Evolutionary conservation across 768 basidiomycete species (phyloP).

Genomic region (Termitomyces sp.): DNA sequence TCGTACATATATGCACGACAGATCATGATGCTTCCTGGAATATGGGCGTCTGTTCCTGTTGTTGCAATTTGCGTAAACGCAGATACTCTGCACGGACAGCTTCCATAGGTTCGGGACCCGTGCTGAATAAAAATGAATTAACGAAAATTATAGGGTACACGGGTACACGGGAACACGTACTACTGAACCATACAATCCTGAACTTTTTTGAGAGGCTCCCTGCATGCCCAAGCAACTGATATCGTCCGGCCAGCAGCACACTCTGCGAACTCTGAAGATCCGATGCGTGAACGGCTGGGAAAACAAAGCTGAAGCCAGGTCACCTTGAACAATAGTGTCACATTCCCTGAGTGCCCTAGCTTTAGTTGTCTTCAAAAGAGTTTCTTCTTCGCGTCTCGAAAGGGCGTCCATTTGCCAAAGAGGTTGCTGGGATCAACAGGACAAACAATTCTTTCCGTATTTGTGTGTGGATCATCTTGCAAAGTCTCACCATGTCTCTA

Average conservation of each 20-base stretch:
- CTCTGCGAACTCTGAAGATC: constrained; percentile 70
- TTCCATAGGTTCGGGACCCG: constrained; percentile 73
- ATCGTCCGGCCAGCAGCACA: constrained; percentile 79
- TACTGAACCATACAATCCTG: constrained; percentile 79
- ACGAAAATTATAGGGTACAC: not conserved
- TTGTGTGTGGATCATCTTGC: not conserved
- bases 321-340: constrained; percentile 72
- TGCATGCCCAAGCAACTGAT: constrained; percentile 85
- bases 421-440: not conserved
- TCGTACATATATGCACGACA: not conserved
- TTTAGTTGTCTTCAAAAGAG: constrained; percentile 78
- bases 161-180: constrained; percentile 40
- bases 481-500: constrained; percentile 2
- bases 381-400: constrained; percentile 86
- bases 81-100: constrained; percentile 69
- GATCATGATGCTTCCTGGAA: not conserved
- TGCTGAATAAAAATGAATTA: constrained; percentile 37
- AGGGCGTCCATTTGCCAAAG: constrained; percentile 64
- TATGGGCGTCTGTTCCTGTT: constrained; percentile 13
- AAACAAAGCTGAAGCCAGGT: not conserved
- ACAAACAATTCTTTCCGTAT: constrained; percentile 1
- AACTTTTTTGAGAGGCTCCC: constrained; percentile 58
- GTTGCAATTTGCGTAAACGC: constrained; percentile 50
- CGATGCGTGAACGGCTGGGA: not conserved
- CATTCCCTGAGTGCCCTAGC: constrained; percentile 77